Conservation (phyloP, 768 basidiomycete genomes). For the Exsudoporus frostii region DNA sequence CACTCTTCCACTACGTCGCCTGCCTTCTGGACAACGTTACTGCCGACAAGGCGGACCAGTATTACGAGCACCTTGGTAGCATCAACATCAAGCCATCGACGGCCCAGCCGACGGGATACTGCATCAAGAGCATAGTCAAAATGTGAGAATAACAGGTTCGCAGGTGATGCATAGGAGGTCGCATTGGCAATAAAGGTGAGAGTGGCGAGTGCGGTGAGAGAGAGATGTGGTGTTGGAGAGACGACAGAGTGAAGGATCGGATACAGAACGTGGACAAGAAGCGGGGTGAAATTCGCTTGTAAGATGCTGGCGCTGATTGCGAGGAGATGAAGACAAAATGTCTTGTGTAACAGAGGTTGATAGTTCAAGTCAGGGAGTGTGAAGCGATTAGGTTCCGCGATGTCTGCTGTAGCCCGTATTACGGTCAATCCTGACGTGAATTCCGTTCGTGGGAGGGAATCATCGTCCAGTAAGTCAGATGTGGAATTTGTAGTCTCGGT, state of each 20-base stretch:
- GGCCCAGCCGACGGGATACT: conserved; percentile 78
- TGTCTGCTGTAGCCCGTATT: conserved; percentile 56
- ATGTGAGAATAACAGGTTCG: conserved; percentile 87
- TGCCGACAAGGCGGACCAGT: conserved; percentile 83
- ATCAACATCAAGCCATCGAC: conserved; percentile 78
- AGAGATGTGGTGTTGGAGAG: conserved; percentile 64
- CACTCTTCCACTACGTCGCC: conserved; percentile 96
- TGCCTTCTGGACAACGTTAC: conserved; percentile 82
- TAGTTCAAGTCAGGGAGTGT: conserved; percentile 27
- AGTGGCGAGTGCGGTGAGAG: conserved; percentile 71
- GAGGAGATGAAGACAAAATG: conserved; percentile 71
- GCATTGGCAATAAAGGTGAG: conserved; percentile 67
- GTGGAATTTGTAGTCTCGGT: conserved; percentile 23
- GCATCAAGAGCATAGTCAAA: conserved; percentile 96
- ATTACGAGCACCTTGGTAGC: conserved; percentile 87
- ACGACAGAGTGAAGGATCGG: conserved; percentile 83
- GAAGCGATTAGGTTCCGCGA: conserved; percentile 36
- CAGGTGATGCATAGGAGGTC: conserved; percentile 84
- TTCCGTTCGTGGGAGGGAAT: conserved; percentile 49
- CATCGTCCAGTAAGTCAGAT: conserved; percentile 18
- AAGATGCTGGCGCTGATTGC: conserved; percentile 70
- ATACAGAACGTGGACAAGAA: conserved; percentile 80
- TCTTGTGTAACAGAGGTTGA: conserved; percentile 67
- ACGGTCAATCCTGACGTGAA: conserved; percentile 63
- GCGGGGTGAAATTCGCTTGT: conserved; percentile 63